Percentiles rank a stretch among this genome's conserved stretches.
These are phyloP conservation scores for Sclerotinia spermophila DNA, from an alignment of 2,329 filamentous ascomycete species.

Conservation along the genomic window DNA sequence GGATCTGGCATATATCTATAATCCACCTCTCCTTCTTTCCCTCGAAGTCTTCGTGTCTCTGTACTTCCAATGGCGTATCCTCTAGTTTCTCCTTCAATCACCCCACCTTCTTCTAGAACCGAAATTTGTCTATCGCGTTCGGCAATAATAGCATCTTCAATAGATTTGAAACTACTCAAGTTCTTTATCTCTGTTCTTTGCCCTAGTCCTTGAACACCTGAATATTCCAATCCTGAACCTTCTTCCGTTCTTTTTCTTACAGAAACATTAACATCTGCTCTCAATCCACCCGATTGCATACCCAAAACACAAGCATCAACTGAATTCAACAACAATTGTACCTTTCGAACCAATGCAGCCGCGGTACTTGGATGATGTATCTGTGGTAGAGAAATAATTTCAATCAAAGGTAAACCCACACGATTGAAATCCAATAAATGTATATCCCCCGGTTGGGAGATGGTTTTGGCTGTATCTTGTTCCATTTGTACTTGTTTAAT, in stretches of 20 bases:
- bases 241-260: constrained; percentile 53
- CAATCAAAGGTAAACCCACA: constrained; percentile 83
- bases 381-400: constrained; percentile 89
- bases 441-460: constrained; percentile 67
- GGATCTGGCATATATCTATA: constrained; percentile 99
- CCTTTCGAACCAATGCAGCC: constrained; percentile 82
- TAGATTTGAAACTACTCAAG: constrained; percentile 86
- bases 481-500: constrained; percentile 97
- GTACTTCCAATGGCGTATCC: constrained; percentile 86
- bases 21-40: constrained; percentile 95
- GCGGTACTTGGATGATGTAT: constrained; percentile 85
- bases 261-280: constrained; percentile 95
- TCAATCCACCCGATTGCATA: constrained; percentile 87
- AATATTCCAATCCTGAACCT: constrained; percentile 46
- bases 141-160: constrained; percentile 90
- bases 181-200: constrained; percentile 98
- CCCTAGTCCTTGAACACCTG: constrained; percentile 62
- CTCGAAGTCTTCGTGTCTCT: constrained; percentile 75
- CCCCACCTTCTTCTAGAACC: constrained; percentile 70
- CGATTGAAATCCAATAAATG: constrained; percentile 92
- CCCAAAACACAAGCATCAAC: constrained; percentile 84
- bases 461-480: constrained; percentile 94
- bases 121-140: constrained; percentile 86
- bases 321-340: constrained; percentile 74
- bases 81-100: constrained; percentile 79